phyloP scores from a whole-genome alignment of 257 asterid species.

The Solanum etuberosum region DNA sequence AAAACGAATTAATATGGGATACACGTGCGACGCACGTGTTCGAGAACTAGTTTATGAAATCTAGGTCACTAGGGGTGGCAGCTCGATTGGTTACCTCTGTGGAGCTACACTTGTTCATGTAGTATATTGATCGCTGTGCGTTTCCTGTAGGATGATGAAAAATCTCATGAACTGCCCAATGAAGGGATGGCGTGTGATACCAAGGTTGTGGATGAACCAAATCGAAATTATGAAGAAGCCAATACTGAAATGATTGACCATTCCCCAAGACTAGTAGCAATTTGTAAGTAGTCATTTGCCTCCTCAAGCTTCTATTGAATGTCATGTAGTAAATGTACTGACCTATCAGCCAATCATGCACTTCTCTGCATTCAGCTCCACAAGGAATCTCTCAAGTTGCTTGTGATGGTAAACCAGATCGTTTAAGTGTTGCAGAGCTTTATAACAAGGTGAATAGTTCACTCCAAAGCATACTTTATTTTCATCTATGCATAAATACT shows the following conservation, averaged over 20 bases:
- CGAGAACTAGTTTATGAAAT: not conserved
- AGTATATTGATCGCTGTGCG: not conserved
- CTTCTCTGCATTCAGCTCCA: slow-evolving; percentile 39
- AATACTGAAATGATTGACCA: slow-evolving; percentile 26
- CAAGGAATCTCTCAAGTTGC: slow-evolving; percentile 49
- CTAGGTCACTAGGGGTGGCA: not conserved
- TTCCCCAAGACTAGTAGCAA: slow-evolving; percentile 47
- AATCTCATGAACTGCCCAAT: slow-evolving; percentile 21
- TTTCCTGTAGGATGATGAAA: slow-evolving; percentile 49
- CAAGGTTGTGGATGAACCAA: slow-evolving; percentile 32
- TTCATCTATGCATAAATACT: not conserved
- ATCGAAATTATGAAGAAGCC: slow-evolving; percentile 28
- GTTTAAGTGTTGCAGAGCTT: slow-evolving; percentile 50
- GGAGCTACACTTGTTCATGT: not conserved
- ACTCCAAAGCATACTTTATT: not conserved
- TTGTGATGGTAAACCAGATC: slow-evolving; percentile 46
- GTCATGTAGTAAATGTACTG: not conserved
- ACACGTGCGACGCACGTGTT: not conserved
- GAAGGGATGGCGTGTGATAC: slow-evolving; percentile 28
- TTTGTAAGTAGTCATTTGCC: slow-evolving; percentile 43
- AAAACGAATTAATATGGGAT: not conserved
- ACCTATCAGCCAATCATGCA: not conserved
- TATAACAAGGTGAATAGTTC: slow-evolving; percentile 56
- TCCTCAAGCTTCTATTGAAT: slow-evolving; percentile 1
- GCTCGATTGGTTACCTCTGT: not conserved